Percentiles rank a stretch among this genome's conserved stretches.
phyloP scores from a whole-genome alignment of 257 asterid species.

The Solanum lycopersicoides region DNA sequence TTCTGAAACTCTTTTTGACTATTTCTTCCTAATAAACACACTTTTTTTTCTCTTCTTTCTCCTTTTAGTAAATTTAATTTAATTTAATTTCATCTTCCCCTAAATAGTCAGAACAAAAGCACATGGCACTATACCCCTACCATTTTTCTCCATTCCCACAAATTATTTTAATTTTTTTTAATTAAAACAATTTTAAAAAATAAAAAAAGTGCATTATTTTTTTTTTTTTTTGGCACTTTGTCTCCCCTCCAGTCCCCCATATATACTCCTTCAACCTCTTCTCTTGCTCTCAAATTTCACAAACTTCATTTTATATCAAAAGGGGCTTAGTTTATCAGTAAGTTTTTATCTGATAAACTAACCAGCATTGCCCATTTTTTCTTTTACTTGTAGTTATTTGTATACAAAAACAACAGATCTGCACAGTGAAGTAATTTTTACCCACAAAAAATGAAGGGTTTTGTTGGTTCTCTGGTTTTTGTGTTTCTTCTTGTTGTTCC shows the following conservation, averaged over 20 bases:
- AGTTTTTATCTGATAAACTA: conserved; percentile 18
- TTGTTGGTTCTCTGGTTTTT: conserved; percentile 34
- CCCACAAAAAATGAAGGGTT: conserved; percentile 29
- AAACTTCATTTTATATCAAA: not conserved
- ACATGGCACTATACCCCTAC: conserved; percentile 47
- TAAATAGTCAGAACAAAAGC: conserved; percentile 45
- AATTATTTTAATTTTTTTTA: not conserved
- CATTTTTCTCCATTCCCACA: not conserved
- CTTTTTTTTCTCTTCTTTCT: not conserved
- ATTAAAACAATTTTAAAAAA: not conserved
- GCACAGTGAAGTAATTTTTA: not conserved
- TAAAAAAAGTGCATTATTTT: not conserved
- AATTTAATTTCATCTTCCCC: conserved; percentile 1
- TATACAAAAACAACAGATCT: conserved; percentile 24
- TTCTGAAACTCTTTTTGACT: conserved; percentile 19
- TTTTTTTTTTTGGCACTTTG: conserved; percentile 19
- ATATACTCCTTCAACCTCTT: conserved; percentile 37
- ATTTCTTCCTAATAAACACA: not conserved
- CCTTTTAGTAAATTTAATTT: conserved; percentile 11
- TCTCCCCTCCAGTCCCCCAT: conserved; percentile 35
- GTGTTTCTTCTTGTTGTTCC: conserved; percentile 35
- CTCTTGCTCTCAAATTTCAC: not conserved
- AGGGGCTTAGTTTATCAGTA: conserved; percentile 15
- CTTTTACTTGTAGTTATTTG: not conserved
- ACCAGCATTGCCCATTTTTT: conserved; percentile 7